Conservation (phyloP, 495 filamentous ascomycete species). For the Podospora pseudopauciseta region DNA sequence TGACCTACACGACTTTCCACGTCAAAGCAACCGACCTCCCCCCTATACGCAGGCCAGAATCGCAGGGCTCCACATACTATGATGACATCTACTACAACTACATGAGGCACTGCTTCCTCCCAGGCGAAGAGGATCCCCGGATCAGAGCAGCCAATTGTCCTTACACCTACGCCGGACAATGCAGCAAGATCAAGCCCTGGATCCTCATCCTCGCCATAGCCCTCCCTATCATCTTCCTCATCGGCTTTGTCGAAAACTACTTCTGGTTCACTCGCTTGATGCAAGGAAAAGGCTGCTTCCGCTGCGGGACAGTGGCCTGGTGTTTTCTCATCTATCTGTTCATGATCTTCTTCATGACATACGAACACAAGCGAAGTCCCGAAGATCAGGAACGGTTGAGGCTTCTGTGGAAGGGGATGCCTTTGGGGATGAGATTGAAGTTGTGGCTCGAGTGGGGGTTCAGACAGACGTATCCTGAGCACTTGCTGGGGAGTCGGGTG, state of each 20-base stretch:
- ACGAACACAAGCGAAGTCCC: constrained; percentile 36
- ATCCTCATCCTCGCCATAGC: constrained; percentile 36
- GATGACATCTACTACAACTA: background rate
- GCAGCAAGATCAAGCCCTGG: background rate
- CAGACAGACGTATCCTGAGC: constrained; percentile 44
- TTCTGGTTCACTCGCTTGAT: constrained; percentile 52
- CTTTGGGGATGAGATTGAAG: constrained; percentile 35
- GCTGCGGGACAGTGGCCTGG: constrained; percentile 50
- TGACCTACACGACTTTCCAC: background rate
- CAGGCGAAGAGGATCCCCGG: background rate
- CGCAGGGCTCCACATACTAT: too few species aligned
- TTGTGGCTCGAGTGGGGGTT: constrained; percentile 52
- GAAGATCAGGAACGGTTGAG: constrained; percentile 42
- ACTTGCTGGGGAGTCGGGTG: constrained; percentile 14
- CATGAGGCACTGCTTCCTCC: background rate
- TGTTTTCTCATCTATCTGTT: constrained; percentile 38
- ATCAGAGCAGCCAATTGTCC: background rate
- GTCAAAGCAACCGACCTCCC: background rate
- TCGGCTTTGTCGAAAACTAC: constrained; percentile 49
- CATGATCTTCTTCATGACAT: constrained; percentile 41
- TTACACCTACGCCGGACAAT: background rate
- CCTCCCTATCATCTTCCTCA: constrained; percentile 41
- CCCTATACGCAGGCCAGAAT: background rate
- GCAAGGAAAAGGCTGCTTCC: constrained; percentile 46
- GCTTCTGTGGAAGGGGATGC: constrained; percentile 43